A percentile compares a stretch with the other conserved stretches of the same genome.
phyloP scores from a whole-genome alignment of 2,329 filamentous ascomycete species.

The Fusarium chaquense region DNA sequence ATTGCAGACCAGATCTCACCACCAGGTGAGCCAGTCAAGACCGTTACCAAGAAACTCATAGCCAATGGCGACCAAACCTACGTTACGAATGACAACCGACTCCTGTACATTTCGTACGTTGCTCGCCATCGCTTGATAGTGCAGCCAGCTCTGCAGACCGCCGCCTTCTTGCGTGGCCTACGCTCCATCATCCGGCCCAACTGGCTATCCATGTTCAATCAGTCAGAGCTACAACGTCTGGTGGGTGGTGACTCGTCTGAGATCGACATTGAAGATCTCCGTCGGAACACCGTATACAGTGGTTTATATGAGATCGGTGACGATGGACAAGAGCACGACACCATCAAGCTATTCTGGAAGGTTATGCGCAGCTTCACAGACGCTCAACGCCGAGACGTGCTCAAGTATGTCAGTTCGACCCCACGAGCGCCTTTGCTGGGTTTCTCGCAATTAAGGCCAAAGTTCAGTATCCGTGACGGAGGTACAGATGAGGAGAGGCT shows the following conservation, averaged over 20 bases:
- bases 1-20: constrained; percentile 76
- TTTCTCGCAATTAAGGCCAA: constrained; percentile 85
- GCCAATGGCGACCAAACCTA: constrained; percentile 79
- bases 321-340: constrained; percentile 86
- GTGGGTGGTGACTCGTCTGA: constrained; percentile 88
- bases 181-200: constrained; percentile 88
- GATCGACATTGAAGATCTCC: constrained; percentile 88
- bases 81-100: constrained; percentile 92
- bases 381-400: constrained; percentile 81
- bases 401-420: constrained; percentile 96
- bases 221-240: constrained; percentile 91
- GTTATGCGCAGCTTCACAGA: constrained; percentile 84
- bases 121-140: constrained; percentile 86
- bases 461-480: constrained; percentile 90
- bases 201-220: constrained; percentile 99
- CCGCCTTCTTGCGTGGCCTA: constrained; percentile 88
- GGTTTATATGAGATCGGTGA: constrained; percentile 92
- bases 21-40: constrained; percentile 63
- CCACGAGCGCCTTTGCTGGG: constrained; percentile 90
- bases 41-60: constrained; percentile 80
- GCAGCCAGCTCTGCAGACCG: constrained; percentile 84
- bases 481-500: constrained; percentile 72
- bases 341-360: constrained; percentile 89
- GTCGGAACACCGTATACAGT: constrained; percentile 85
- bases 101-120: constrained; percentile 94